Conservation (phyloP, 2,329 filamentous ascomycete genomes). For the Coniochaeta sp. region DNA sequence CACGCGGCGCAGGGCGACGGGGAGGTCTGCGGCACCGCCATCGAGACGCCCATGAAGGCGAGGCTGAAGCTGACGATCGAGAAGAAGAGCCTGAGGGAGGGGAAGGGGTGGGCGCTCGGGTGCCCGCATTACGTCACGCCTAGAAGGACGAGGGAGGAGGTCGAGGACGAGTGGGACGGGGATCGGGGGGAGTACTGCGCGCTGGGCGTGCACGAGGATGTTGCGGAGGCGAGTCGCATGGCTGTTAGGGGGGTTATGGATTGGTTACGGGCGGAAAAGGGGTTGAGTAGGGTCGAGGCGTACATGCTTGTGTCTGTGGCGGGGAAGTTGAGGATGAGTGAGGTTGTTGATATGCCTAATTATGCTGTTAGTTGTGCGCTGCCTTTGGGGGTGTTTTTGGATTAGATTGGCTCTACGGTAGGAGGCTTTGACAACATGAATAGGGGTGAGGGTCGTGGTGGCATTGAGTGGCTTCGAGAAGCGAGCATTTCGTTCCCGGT, state of each 20-base stretch:
- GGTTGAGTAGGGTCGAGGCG: conserved; percentile 35
- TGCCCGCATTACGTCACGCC: conserved; percentile 40
- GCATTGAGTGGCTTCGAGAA: no score
- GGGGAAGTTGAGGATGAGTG: conserved; percentile 41
- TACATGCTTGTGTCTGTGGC: conserved; percentile 47
- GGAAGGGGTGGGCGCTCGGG: conserved; percentile 18
- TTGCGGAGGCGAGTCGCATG: conserved; percentile 40
- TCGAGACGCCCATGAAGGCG: conserved; percentile 45
- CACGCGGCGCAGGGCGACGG: conserved; percentile 49
- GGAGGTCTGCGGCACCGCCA: conserved; percentile 48
- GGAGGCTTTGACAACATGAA: no score
- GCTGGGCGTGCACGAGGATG: conserved; percentile 39
- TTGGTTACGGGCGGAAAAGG: conserved; percentile 40
- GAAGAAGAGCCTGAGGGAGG: conserved; percentile 33
- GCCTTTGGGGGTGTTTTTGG: conserved; percentile 37
- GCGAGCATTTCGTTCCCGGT: not conserved
- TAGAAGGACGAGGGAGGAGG: conserved; percentile 23
- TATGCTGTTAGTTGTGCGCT: conserved; percentile 42
- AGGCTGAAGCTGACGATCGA: conserved; percentile 39
- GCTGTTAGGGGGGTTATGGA: conserved; percentile 39
- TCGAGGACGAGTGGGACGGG: conserved; percentile 30
- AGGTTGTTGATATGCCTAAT: conserved; percentile 48
- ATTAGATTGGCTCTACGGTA: no score
- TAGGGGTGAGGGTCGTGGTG: not conserved
- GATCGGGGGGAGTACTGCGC: conserved; percentile 46